These are phyloP conservation scores for Capronia americana DNA, from an alignment of 2,329 filamentous ascomycete species.

Conservation along the genomic window DNA sequence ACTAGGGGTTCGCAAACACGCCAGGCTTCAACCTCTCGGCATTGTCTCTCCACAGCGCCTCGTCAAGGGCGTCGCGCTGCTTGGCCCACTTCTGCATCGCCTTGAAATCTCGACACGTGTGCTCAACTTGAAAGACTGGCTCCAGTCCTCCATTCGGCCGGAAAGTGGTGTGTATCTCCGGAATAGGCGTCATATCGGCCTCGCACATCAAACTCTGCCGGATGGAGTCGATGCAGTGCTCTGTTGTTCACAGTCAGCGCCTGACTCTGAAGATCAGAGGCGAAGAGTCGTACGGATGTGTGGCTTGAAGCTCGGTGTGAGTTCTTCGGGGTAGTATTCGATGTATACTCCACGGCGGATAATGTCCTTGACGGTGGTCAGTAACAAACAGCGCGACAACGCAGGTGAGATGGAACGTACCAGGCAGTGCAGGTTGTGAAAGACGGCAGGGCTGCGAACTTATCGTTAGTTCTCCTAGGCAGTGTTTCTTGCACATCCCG, in stretches of 20 bases:
- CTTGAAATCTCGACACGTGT: slow-evolving; percentile 14
- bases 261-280: not conserved
- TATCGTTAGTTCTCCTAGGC: not conserved
- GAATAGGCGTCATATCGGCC: slow-evolving; percentile 9
- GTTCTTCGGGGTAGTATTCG: slow-evolving; percentile 8
- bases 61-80: slow-evolving; percentile 12
- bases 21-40: slow-evolving; percentile 12
- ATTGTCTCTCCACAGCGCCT: slow-evolving; percentile 12
- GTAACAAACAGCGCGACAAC: not conserved
- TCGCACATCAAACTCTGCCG: slow-evolving; percentile 14
- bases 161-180: slow-evolving; percentile 5
- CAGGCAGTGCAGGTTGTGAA: slow-evolving; percentile 12
- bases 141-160: slow-evolving; percentile 12
- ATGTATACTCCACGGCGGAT: slow-evolving; percentile 13
- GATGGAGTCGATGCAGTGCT: slow-evolving; percentile 15
- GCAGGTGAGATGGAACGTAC: not conserved
- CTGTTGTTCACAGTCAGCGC: slow-evolving; percentile 2
- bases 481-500: not conserved
- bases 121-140: slow-evolving; percentile 8
- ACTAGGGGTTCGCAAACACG: slow-evolving; percentile 8
- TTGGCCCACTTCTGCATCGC: slow-evolving; percentile 13
- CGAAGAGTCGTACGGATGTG: slow-evolving; percentile 2
- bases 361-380: slow-evolving; percentile 7
- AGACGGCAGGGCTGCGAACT: slow-evolving; percentile 6
- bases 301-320: slow-evolving; percentile 2